Evolutionary conservation across 164 flowering plant genomes (phyloP).

Genomic region (Vitis rotundifolia): DNA sequence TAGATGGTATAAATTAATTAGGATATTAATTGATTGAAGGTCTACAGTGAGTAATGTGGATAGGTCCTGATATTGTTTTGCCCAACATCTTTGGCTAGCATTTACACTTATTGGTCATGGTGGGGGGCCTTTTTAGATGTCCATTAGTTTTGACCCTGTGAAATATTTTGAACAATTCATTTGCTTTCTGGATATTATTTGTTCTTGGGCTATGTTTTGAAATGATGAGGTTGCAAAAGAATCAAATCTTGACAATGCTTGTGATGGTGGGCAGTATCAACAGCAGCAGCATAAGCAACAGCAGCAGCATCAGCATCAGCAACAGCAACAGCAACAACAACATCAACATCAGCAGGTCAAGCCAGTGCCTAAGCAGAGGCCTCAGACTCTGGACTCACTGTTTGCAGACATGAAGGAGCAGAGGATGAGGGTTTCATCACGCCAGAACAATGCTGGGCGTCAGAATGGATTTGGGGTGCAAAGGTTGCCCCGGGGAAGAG

Average conservation of each 20-base stretch:
- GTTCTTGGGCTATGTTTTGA: no score
- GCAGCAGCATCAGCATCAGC: constrained; percentile 5
- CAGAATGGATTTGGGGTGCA: constrained; percentile 30
- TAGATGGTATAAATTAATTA: no score
- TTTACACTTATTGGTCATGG: no score
- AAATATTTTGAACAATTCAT: no score
- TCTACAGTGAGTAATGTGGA: no score
- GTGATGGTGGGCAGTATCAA: not conserved
- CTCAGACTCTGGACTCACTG: constrained; percentile 77
- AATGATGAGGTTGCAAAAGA: no score
- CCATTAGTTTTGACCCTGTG: no score
- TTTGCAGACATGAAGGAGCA: constrained; percentile 93
- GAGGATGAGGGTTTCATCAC: constrained; percentile 55
- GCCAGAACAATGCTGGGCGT: constrained; percentile 29
- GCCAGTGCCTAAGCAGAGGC: constrained; percentile 46
- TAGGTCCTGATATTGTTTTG: no score
- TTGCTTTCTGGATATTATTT: no score
- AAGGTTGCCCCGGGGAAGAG: constrained; percentile 45
- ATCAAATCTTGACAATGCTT: not conserved
- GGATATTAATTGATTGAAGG: no score
- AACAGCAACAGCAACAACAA: constrained; percentile 19
- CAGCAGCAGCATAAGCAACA: constrained; percentile 2
- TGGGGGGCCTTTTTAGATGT: no score
- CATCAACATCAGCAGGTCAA: constrained; percentile 23
- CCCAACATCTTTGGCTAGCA: no score